phyloP scores from a whole-genome alignment of 306 rosid species.

The Canavalia gladiata region DNA sequence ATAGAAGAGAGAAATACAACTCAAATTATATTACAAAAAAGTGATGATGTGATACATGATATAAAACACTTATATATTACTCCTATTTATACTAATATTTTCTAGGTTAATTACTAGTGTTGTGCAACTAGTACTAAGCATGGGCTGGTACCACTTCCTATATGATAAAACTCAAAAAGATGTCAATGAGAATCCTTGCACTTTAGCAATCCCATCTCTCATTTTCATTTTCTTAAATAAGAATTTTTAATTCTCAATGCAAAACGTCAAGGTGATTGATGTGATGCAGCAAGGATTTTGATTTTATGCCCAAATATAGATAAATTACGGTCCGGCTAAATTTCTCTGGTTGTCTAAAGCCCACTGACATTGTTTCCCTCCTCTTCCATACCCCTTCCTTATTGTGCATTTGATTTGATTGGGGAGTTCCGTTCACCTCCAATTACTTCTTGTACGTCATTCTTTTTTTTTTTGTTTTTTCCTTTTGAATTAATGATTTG shows the following conservation, averaged over 20 bases:
- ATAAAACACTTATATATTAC: not conserved
- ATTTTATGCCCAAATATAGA: constrained; percentile 9
- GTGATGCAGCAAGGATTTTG: constrained; percentile 19
- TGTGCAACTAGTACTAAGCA: not conserved
- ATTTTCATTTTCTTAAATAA: constrained; percentile 23
- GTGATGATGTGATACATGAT: constrained; percentile 11
- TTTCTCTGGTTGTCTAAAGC: constrained; percentile 21
- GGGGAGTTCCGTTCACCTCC: constrained; percentile 13
- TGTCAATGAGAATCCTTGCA: not conserved
- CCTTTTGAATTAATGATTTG: constrained; percentile 28
- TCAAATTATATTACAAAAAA: constrained; percentile 1
- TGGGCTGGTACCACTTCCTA: not conserved
- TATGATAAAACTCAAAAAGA: constrained; percentile 18
- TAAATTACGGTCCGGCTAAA: constrained; percentile 7
- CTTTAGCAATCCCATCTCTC: constrained; percentile 13
- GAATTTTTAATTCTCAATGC: not conserved
- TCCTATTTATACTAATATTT: constrained; percentile 10
- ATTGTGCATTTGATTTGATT: constrained; percentile 35
- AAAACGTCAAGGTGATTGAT: constrained; percentile 10
- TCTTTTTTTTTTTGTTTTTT: constrained; percentile 27
- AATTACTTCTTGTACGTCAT: constrained; percentile 11
- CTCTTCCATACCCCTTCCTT: constrained; percentile 4
- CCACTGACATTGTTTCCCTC: not conserved
- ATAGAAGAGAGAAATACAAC: not conserved
- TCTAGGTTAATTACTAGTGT: not conserved